Percentiles rank a stretch among this genome's conserved stretches.
Conservation (phyloP, 73 alveolate genomes). For the Paramecium tetraurelia region DNA sequence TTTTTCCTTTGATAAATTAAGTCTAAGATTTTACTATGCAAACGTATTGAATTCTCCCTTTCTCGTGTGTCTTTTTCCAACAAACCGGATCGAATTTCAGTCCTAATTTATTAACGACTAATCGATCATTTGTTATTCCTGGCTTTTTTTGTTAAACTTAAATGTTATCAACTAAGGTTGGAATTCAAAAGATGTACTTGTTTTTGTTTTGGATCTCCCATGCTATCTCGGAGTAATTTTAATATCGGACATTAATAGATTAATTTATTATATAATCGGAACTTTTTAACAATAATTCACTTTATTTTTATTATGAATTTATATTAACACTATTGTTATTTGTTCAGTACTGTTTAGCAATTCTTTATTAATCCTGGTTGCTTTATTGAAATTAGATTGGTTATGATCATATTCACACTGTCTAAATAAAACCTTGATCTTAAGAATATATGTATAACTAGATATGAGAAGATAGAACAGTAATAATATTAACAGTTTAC, state of each 20-base stretch:
- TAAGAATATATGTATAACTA: too few relatives aligned
- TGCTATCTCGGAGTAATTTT: not conserved
- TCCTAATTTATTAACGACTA: slow-evolving; percentile 37
- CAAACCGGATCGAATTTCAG: slow-evolving; percentile 52
- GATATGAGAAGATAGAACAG: too few relatives aligned
- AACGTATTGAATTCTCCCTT: not conserved
- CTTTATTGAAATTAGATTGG: too few relatives aligned
- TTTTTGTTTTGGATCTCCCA: not conserved
- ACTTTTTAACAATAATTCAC: not conserved
- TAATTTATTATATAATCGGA: not conserved
- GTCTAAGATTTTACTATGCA: not conserved
- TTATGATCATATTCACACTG: too few relatives aligned
- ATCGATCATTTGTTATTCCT: not conserved
- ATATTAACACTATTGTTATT: too few relatives aligned
- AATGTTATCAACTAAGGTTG: not conserved
- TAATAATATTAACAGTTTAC: too few relatives aligned
- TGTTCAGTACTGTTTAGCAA: too few relatives aligned
- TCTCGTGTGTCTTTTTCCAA: slow-evolving; percentile 24
- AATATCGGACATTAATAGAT: slow-evolving; percentile 2
- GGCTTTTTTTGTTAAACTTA: not conserved
- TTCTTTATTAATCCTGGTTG: too few relatives aligned
- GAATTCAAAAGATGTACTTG: not conserved
- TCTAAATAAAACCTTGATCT: too few relatives aligned
- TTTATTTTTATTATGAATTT: not conserved
- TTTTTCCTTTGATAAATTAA: not conserved